Conservation (phyloP, 495 filamentous ascomycete species). For the Chaetomium cochliodes region DNA sequence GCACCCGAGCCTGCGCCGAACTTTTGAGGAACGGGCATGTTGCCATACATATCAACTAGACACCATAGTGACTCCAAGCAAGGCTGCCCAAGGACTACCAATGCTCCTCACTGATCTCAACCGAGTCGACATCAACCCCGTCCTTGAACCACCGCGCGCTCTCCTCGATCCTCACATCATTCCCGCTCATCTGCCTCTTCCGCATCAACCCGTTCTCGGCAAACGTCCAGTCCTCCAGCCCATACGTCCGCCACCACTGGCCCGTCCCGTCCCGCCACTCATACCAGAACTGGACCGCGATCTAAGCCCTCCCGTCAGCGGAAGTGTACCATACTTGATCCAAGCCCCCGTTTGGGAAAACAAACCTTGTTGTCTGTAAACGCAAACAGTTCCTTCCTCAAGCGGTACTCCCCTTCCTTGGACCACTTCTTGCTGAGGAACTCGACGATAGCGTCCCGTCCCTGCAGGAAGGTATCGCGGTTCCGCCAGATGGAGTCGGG, state of each 20-base stretch:
- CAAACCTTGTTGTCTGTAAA: conserved; percentile 60
- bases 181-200: conserved; percentile 90
- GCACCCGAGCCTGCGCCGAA: too few relatives aligned
- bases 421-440: conserved; percentile 80
- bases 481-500: conserved; percentile 81
- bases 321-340: neutral
- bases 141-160: conserved; percentile 58
- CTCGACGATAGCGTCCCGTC: conserved; percentile 63
- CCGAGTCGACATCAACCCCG: conserved; percentile 70
- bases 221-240: conserved; percentile 92
- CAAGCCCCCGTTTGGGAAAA: too few relatives aligned
- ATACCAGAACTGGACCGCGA: conserved; percentile 92
- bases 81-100: too few relatives aligned
- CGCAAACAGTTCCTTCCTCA: conserved; percentile 87
- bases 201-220: conserved; percentile 75
- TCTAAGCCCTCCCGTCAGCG: conserved; percentile 37
- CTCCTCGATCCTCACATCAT: conserved; percentile 57
- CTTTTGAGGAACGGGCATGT: too few relatives aligned
- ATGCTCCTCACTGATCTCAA: too few relatives aligned
- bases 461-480: conserved; percentile 66
- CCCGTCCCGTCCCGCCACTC: conserved; percentile 73
- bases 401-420: conserved; percentile 66
- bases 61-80: too few relatives aligned
- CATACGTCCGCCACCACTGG: conserved; percentile 89
- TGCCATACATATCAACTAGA: too few relatives aligned